Percentiles rank a stretch among this genome's conserved stretches.
phyloP scores from a whole-genome alignment of 805 yeast genomes.

The Myxozyma monticola region DNA sequence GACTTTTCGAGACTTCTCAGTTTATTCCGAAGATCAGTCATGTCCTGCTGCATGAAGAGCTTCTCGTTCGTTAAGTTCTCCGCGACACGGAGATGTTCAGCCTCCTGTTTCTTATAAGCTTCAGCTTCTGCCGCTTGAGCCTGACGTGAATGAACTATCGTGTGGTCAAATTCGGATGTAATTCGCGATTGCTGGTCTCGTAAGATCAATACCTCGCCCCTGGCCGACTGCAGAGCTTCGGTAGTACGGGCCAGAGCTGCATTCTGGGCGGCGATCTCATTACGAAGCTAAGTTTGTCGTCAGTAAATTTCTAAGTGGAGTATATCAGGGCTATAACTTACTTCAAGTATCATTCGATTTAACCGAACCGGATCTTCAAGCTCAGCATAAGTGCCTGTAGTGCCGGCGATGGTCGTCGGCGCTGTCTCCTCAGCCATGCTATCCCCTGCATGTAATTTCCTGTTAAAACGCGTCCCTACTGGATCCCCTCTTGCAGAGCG shows the following conservation, averaged over 20 bases:
- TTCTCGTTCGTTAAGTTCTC: slow-evolving; percentile 55
- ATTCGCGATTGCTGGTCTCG: slow-evolving; percentile 58
- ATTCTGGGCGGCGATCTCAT: slow-evolving; percentile 16
- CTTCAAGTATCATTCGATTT: too few species aligned
- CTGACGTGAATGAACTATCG: slow-evolving; percentile 34
- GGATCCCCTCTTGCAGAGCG: too few species aligned
- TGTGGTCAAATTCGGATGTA: slow-evolving; percentile 34
- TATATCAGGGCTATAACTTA: too few species aligned
- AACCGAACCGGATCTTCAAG: too few species aligned
- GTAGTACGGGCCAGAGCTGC: slow-evolving; percentile 34
- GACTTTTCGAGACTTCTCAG: not conserved
- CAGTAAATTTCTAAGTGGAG: too few species aligned
- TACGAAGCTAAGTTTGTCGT: slow-evolving; percentile 9
- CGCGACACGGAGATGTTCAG: slow-evolving; percentile 45
- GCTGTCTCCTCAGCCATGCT: too few species aligned
- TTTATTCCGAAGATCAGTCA: slow-evolving; percentile 39
- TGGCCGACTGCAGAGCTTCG: slow-evolving; percentile 51
- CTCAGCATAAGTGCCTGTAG: too few species aligned
- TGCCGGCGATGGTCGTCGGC: too few species aligned
- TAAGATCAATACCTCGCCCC: slow-evolving; percentile 80
- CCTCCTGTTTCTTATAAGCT: slow-evolving; percentile 42
- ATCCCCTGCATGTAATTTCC: too few species aligned
- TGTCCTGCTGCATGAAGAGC: slow-evolving; percentile 54
- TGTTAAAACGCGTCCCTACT: too few species aligned
- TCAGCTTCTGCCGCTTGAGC: slow-evolving; percentile 30